Conservation (phyloP, 164 flowering plant species). For the Tetrastigma voinierianum region DNA sequence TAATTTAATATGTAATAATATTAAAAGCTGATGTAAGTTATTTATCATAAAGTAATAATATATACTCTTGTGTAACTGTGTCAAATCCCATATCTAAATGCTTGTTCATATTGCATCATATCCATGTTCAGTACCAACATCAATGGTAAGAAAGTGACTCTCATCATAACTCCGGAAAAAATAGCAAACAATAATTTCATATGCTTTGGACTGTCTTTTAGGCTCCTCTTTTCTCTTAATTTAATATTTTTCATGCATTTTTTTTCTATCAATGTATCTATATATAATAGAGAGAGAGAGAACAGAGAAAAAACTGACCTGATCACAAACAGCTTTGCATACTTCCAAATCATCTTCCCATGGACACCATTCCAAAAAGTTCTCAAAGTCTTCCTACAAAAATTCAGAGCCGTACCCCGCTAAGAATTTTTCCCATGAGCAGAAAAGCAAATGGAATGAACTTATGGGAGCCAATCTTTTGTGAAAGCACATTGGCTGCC, state of each 20-base stretch:
- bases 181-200: background rate
- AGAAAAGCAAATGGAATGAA: background rate
- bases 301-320: conserved; percentile 37
- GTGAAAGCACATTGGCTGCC: background rate
- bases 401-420: conserved; percentile 14
- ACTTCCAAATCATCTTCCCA: conserved; percentile 95
- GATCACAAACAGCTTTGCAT: conserved; percentile 87
- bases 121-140: too few species aligned
- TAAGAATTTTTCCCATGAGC: background rate
- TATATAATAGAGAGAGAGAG: background rate
- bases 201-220: too few species aligned
- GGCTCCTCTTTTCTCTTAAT: too few species aligned
- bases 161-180: background rate
- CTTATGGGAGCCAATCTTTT: background rate
- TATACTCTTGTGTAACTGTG: too few species aligned
- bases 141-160: too few species aligned
- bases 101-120: too few species aligned
- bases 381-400: conserved; percentile 88
- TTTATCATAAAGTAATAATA: too few species aligned
- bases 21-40: too few species aligned
- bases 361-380: conserved; percentile 92
- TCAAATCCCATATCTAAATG: too few species aligned
- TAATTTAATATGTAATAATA: too few species aligned
- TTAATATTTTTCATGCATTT: too few species aligned
- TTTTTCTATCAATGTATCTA: too few species aligned